Percentiles rank a stretch among this genome's conserved stretches.
phyloP scores from a whole-genome alignment of 495 filamentous ascomycete species.

The Aspergillus haitiensis region DNA sequence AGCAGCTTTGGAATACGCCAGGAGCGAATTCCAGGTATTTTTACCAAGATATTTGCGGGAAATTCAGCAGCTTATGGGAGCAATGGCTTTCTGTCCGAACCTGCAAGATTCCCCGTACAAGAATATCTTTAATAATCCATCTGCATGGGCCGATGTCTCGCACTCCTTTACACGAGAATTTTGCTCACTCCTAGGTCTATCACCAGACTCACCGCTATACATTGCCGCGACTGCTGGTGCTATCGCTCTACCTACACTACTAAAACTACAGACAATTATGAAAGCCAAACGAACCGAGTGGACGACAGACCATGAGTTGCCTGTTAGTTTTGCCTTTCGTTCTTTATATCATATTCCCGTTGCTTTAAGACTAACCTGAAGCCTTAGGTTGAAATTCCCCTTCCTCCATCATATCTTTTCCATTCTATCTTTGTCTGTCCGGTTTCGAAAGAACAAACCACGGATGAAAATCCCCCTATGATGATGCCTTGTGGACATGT shows the following conservation, averaged over 20 bases:
- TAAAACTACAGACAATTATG: constrained; percentile 81
- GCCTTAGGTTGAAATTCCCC: constrained; percentile 75
- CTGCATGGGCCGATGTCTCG: constrained; percentile 77
- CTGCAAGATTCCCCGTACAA: constrained; percentile 70
- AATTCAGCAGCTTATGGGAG: constrained; percentile 71
- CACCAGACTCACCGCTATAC: constrained; percentile 86
- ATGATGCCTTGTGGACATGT: constrained; percentile 98
- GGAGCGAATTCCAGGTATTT: constrained; percentile 64
- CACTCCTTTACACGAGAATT: constrained; percentile 89
- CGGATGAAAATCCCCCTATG: constrained; percentile 91
- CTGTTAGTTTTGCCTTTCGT: constrained; percentile 48
- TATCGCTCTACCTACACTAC: constrained; percentile 79
- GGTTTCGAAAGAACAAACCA: constrained; percentile 93
- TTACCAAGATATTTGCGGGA: constrained; percentile 68
- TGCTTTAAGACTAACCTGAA: constrained; percentile 4
- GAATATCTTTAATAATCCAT: constrained; percentile 68
- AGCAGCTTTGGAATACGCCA: constrained; percentile 72
- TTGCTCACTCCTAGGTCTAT: constrained; percentile 85
- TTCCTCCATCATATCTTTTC: constrained; percentile 84
- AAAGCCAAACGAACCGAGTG: constrained; percentile 88
- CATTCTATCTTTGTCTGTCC: constrained; percentile 98
- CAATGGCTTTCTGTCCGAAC: constrained; percentile 74
- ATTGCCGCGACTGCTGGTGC: constrained; percentile 88
- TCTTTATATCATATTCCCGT: constrained; percentile 11
- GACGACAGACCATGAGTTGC: constrained; percentile 87